Evolutionary conservation across 371 early-diverging fungal genomes (phyloP).

Genomic region (Rhizopus stolonifer): DNA sequence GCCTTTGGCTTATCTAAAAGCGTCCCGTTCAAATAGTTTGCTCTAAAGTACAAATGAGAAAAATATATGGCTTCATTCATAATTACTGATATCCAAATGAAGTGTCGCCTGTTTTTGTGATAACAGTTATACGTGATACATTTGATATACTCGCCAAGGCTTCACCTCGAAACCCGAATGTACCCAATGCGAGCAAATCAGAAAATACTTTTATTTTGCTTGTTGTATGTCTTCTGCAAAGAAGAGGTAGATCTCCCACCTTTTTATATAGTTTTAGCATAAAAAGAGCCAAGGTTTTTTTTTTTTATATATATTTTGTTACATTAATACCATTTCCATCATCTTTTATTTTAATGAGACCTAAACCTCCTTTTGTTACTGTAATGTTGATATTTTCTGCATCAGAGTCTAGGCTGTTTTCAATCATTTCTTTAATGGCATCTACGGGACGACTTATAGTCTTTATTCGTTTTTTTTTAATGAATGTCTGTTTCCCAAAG

Average conservation of each 20-base stretch:
- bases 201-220: slow-evolving; percentile 80
- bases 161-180: slow-evolving; percentile 97
- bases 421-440: slow-evolving; percentile 92
- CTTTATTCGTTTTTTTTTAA: slow-evolving; percentile 29
- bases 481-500: too few species aligned
- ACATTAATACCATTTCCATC: slow-evolving; percentile 88
- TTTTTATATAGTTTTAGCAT: not conserved
- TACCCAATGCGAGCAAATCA: slow-evolving; percentile 73
- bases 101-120: slow-evolving; percentile 65
- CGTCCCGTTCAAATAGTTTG: slow-evolving; percentile 73
- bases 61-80: not conserved
- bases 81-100: slow-evolving; percentile 70
- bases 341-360: slow-evolving; percentile 85
- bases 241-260: slow-evolving; percentile 68
- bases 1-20: slow-evolving; percentile 74
- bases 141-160: slow-evolving; percentile 92
- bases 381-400: slow-evolving; percentile 71
- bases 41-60: slow-evolving; percentile 41
- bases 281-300: not conserved
- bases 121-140: slow-evolving; percentile 79
- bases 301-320: slow-evolving; percentile 4
- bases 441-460: slow-evolving; percentile 85
- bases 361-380: slow-evolving; percentile 80
- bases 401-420: slow-evolving; percentile 94
- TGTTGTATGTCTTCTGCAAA: slow-evolving; percentile 90